Conservation (phyloP, 495 filamentous ascomycete species). For the Trichoderma asperelloides region DNA sequence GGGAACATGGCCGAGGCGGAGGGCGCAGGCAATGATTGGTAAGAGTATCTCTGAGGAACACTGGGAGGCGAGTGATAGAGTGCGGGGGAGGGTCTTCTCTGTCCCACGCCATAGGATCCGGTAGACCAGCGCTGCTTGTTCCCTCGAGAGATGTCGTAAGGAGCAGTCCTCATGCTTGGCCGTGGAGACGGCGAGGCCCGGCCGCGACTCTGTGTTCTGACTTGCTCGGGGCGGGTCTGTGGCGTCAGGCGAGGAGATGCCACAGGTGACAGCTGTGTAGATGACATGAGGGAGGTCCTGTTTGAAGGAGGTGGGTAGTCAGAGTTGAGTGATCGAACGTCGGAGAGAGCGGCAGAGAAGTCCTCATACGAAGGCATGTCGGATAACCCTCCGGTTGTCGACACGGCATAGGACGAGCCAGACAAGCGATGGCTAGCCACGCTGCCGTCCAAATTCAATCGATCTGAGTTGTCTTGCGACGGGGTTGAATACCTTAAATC, state of each 20-base stretch:
- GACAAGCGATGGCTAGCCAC: slow-evolving; percentile 45
- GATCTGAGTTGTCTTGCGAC: slow-evolving; percentile 29
- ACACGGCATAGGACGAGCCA: slow-evolving; percentile 49
- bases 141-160: slow-evolving; percentile 50
- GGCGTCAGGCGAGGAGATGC: slow-evolving; percentile 51
- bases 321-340: slow-evolving; percentile 46
- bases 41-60: slow-evolving; percentile 1
- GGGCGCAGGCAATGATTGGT: slow-evolving; percentile 15
- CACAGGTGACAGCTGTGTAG: slow-evolving; percentile 49
- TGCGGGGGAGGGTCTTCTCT: slow-evolving; percentile 46
- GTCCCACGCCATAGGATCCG: slow-evolving; percentile 48
- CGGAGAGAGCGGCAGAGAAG: slow-evolving; percentile 46
- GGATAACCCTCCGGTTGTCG: slow-evolving; percentile 46
- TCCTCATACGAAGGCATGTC: slow-evolving; percentile 53
- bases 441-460: slow-evolving; percentile 30
- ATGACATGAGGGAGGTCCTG: slow-evolving; percentile 49
- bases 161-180: slow-evolving; percentile 51
- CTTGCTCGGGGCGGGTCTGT: slow-evolving; percentile 44
- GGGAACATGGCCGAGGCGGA: slow-evolving; percentile 45
- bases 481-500: slow-evolving; percentile 37
- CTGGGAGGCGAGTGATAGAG: slow-evolving; percentile 19
- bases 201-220: slow-evolving; percentile 50
- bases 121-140: slow-evolving; percentile 71
- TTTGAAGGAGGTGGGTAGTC: slow-evolving; percentile 50
- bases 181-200: slow-evolving; percentile 59